Evolutionary conservation across 176 grass and related monocot species (phyloP).

Genomic region (Musa troglodytarum): DNA sequence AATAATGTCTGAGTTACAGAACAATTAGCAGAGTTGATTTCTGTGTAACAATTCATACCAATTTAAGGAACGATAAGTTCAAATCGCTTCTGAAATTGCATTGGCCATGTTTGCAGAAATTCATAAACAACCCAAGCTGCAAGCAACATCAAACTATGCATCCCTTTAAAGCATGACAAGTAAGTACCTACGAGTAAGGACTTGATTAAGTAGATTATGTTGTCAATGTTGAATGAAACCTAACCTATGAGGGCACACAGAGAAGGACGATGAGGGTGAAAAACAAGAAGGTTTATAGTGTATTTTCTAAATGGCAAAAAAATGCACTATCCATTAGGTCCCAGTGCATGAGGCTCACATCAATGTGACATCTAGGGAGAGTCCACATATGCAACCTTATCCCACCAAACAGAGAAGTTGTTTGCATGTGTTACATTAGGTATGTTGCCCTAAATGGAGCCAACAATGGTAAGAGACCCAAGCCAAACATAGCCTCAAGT

Average conservation of each 20-base stretch:
- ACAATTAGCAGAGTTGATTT: conserved; percentile 15
- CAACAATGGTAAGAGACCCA: no score
- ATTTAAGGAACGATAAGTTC: conserved; percentile 45
- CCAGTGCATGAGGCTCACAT: no score
- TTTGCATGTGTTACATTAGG: no score
- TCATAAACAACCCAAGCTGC: conserved; percentile 54
- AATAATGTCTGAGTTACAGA: neutral
- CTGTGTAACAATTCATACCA: conserved; percentile 40
- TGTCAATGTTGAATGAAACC: neutral
- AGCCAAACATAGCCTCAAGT: neutral
- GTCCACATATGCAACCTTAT: no score
- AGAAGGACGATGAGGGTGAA: neutral
- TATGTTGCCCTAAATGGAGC: no score
- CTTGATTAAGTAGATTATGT: neutral
- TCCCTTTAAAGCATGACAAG: neutral
- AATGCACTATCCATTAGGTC: neutral
- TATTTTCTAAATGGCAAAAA: neutral
- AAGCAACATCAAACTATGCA: conserved; percentile 23
- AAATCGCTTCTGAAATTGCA: conserved; percentile 25
- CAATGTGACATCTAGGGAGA: no score
- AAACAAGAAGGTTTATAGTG: neutral
- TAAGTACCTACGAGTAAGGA: conserved; percentile 26
- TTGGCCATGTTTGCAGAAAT: conserved; percentile 65
- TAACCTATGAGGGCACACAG: neutral
- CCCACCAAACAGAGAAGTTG: no score